These are phyloP conservation scores for Microstegium vimineum DNA, from an alignment of 176 grass and related monocot species.

Conservation along the genomic window DNA sequence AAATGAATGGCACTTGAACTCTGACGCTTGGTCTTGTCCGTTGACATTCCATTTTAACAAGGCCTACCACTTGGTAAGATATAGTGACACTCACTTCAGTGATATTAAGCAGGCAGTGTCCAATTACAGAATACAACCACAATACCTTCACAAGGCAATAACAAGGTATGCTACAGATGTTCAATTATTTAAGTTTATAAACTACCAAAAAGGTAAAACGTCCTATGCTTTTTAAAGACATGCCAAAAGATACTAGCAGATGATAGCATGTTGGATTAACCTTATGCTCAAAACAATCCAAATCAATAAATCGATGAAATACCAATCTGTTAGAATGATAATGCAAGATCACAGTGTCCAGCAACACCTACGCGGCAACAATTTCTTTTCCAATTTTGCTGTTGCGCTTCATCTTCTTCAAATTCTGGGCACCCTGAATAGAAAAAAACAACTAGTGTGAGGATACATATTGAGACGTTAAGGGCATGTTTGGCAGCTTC, in stretches of 20 bases:
- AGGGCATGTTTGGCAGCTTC: no score
- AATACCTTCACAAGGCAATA: not conserved
- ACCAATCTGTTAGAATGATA: not conserved
- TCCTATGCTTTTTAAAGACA: not conserved
- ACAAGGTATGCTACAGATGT: not conserved
- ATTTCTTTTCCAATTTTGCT: conserved; percentile 99
- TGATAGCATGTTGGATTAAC: not conserved
- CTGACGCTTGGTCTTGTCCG: not conserved
- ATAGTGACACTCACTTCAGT: not conserved
- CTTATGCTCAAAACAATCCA: not conserved
- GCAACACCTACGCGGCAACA: conserved; percentile 66
- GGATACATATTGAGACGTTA: not conserved
- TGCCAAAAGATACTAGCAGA: not conserved
- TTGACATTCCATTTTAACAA: conserved; percentile 8
- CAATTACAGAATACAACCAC: not conserved
- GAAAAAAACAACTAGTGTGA: conserved; percentile 26
- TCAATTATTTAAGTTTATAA: not conserved
- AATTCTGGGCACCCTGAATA: conserved; percentile 76
- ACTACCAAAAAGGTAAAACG: not conserved
- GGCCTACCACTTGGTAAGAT: not conserved
- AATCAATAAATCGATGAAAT: not conserved
- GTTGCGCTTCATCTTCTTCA: conserved; percentile 98
- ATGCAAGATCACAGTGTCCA: conserved; percentile 6
- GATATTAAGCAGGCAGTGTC: not conserved
- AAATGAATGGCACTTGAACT: not conserved